phyloP scores from a whole-genome alignment of 345 rosid species.

The Cardamine chenopodiifolia region DNA sequence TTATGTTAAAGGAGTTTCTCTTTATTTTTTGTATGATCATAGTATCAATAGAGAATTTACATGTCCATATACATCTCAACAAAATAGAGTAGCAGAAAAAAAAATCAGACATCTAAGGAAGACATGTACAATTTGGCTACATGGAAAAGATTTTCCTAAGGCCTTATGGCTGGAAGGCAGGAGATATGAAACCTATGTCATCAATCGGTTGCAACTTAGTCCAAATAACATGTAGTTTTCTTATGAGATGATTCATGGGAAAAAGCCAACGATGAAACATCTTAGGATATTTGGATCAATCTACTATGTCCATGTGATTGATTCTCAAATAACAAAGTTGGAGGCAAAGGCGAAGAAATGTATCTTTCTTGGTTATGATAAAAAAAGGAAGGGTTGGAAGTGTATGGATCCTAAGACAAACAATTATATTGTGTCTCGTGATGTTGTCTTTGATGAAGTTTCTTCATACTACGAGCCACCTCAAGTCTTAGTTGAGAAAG shows the following conservation, averaged over 20 bases:
- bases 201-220: background rate
- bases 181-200: slow-evolving; percentile 25
- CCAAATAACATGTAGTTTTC: background rate
- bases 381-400: slow-evolving; percentile 21
- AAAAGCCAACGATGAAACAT: slow-evolving; percentile 16
- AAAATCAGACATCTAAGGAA: slow-evolving; percentile 9
- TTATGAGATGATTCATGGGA: background rate
- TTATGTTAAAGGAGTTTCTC: slow-evolving; percentile 5
- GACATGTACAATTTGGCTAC: slow-evolving; percentile 10
- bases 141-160: background rate
- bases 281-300: slow-evolving; percentile 6
- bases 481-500: background rate
- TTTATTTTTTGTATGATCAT: background rate
- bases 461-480: background rate
- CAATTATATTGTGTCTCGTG: background rate
- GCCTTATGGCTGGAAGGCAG: slow-evolving; percentile 7
- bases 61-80: background rate
- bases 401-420: slow-evolving; percentile 37
- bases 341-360: slow-evolving; percentile 21
- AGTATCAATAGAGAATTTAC: background rate
- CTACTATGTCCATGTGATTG: background rate
- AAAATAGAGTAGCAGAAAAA: slow-evolving; percentile 1
- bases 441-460: slow-evolving; percentile 37
- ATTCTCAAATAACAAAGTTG: background rate
- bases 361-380: slow-evolving; percentile 33